A percentile compares a stretch with the other conserved stretches of the same genome.
These are phyloP conservation scores for Phtheirospermum japonicum DNA, from an alignment of 257 asterid genomes.

Conservation along the genomic window DNA sequence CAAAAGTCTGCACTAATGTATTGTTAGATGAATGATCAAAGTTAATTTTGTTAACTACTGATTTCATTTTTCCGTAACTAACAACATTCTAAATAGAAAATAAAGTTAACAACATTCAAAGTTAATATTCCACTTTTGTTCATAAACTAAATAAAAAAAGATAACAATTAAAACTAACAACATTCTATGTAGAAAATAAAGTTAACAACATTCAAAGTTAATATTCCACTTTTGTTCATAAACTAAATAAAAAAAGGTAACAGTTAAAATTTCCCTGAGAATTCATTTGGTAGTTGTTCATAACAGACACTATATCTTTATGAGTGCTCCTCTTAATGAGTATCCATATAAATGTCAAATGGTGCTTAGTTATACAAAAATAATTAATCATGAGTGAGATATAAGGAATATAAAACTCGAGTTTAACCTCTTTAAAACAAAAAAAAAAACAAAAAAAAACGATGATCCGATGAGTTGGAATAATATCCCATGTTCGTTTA, in stretches of 20 bases:
- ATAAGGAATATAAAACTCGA: background rate
- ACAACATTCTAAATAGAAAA: background rate
- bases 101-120: no score
- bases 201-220: no score
- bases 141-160: no score
- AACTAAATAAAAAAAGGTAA: background rate
- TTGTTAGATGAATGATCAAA: background rate
- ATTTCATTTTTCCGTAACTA: conserved; percentile 10
- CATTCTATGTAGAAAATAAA: no score
- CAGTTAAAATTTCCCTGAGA: conserved; percentile 11
- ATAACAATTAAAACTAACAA: no score
- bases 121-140: no score
- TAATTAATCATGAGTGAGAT: background rate
- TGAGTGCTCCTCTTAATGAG: background rate
- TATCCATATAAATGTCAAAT: background rate
- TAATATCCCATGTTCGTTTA: conserved; percentile 86
- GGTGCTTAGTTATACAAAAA: background rate
- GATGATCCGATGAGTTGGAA: conserved; percentile 92
- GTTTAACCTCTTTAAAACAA: conserved; percentile 74
- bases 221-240: background rate
- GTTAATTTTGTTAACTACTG: background rate
- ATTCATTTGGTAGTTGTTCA: conserved; percentile 3
- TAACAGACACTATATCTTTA: conserved; percentile 7
- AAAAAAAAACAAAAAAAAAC: conserved; percentile 86
- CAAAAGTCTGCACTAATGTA: background rate